Conservation (phyloP, 108 stramenopile species). For the Aureococcus anophagefferens region DNA sequence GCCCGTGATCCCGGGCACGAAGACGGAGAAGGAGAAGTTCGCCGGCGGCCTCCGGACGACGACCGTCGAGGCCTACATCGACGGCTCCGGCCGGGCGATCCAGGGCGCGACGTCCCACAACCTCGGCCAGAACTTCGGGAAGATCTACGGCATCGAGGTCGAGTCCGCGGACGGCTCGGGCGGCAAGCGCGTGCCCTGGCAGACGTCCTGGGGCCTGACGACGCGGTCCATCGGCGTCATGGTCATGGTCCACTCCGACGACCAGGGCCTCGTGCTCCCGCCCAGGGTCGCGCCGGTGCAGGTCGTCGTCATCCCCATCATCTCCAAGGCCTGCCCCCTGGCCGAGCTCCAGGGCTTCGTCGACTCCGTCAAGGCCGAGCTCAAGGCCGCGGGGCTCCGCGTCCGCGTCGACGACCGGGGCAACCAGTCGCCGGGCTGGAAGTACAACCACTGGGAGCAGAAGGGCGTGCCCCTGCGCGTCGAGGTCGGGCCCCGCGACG, state of each 20-base stretch:
- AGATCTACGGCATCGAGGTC: slow-evolving; percentile 96
- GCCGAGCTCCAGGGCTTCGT: slow-evolving; percentile 62
- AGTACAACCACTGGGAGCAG: slow-evolving; percentile 99
- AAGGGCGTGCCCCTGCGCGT: slow-evolving; percentile 98
- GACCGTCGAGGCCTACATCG: slow-evolving; percentile 97
- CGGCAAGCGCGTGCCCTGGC: slow-evolving; percentile 71
- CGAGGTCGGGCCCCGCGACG: slow-evolving; percentile 93
- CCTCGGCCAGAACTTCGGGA: slow-evolving; percentile 98
- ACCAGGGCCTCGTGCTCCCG: slow-evolving; percentile 93
- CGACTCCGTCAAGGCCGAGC: slow-evolving; percentile 48
- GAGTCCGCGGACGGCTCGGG: slow-evolving; percentile 89
- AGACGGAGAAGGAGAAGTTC: slow-evolving; percentile 97
- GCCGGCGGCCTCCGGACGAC: slow-evolving; percentile 93
- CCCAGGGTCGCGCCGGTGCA: slow-evolving; percentile 90
- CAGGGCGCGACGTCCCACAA: slow-evolving; percentile 98
- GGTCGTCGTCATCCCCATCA: slow-evolving; percentile 89
- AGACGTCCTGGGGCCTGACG: slow-evolving; percentile 96
- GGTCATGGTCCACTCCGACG: slow-evolving; percentile 99
- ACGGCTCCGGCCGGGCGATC: slow-evolving; percentile 90
- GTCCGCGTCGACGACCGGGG: slow-evolving; percentile 81
- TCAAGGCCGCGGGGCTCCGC: slow-evolving; percentile 61
- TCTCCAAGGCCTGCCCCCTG: slow-evolving; percentile 65
- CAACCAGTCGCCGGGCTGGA: slow-evolving; percentile 98
- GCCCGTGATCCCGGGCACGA: slow-evolving; percentile 93
- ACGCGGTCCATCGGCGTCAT: slow-evolving; percentile 97